These are phyloP conservation scores for Microbotryum scabiosae DNA, from an alignment of 1,284 basidiomycete genomes.

Conservation along the genomic window DNA sequence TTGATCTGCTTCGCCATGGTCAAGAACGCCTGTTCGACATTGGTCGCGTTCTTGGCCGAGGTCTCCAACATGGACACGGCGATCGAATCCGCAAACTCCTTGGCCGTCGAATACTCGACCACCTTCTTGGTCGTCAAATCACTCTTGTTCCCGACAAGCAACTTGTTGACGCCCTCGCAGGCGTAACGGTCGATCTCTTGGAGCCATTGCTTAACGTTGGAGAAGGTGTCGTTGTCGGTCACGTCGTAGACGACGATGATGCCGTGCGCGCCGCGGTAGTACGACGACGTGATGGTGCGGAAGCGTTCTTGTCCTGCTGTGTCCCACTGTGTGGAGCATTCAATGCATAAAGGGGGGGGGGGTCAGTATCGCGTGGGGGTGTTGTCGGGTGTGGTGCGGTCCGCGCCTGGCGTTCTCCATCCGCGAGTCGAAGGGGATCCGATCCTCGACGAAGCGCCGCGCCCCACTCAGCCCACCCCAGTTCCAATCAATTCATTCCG, in stretches of 20 bases:
- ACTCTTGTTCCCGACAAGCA: conserved; percentile 96
- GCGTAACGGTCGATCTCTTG: conserved; percentile 99
- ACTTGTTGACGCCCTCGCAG: conserved; percentile 96
- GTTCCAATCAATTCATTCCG: no score
- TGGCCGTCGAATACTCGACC: conserved; percentile 93
- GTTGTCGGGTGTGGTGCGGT: neutral
- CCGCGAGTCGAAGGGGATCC: no score
- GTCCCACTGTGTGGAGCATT: conserved; percentile 63
- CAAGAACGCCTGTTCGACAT: conserved; percentile 46
- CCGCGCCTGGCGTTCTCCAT: no score
- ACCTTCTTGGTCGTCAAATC: conserved; percentile 98
- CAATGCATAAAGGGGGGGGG: conserved; percentile 1
- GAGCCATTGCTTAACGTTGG: conserved; percentile 99
- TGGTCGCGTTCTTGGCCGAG: conserved; percentile 44
- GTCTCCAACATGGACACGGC: conserved; percentile 44
- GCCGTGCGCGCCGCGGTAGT: conserved; percentile 93
- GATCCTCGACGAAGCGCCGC: no score
- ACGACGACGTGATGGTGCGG: conserved; percentile 82
- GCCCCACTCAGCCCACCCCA: no score
- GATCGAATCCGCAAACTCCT: conserved; percentile 50
- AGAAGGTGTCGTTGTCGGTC: conserved; percentile 91
- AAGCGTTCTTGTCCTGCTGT: conserved; percentile 97
- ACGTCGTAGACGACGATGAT: conserved; percentile 99
- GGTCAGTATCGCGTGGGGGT: conserved; percentile 6
- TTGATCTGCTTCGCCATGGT: conserved; percentile 80